Conservation (phyloP, 768 basidiomycete genomes). For the Lactifluus volemus region DNA sequence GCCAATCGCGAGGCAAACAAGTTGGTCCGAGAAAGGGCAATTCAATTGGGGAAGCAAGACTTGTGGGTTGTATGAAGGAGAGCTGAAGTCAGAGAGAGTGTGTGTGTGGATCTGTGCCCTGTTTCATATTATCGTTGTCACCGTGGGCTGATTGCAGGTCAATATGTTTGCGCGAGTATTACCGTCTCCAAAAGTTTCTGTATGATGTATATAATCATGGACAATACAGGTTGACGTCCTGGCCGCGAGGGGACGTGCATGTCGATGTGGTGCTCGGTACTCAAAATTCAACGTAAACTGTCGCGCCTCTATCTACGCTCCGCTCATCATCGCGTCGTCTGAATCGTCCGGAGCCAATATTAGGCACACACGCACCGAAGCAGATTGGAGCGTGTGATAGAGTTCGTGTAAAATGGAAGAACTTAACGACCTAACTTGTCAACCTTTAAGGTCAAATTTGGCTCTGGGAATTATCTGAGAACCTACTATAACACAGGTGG, state of each 20-base stretch:
- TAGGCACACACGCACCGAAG: no score
- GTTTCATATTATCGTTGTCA: background rate
- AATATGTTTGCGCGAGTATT: background rate
- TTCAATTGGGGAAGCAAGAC: background rate
- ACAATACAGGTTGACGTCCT: background rate
- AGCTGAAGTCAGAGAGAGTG: background rate
- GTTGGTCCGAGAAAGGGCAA: background rate
- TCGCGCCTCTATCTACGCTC: no score
- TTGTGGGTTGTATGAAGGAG: background rate
- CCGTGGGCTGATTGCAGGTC: background rate
- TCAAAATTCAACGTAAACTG: no score
- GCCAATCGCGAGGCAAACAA: background rate
- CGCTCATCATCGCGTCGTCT: no score
- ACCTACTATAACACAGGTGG: no score
- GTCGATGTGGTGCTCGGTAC: no score
- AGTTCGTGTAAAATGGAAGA: no score
- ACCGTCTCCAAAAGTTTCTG: background rate
- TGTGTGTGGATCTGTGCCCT: background rate
- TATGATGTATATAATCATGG: background rate
- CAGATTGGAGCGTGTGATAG: no score
- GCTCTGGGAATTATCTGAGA: no score
- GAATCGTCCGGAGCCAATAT: no score
- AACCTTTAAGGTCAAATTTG: no score
- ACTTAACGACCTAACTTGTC: no score
- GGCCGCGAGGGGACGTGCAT: background rate